Conservation (phyloP, 805 yeast species). For the Monosporozyma siamensis region DNA sequence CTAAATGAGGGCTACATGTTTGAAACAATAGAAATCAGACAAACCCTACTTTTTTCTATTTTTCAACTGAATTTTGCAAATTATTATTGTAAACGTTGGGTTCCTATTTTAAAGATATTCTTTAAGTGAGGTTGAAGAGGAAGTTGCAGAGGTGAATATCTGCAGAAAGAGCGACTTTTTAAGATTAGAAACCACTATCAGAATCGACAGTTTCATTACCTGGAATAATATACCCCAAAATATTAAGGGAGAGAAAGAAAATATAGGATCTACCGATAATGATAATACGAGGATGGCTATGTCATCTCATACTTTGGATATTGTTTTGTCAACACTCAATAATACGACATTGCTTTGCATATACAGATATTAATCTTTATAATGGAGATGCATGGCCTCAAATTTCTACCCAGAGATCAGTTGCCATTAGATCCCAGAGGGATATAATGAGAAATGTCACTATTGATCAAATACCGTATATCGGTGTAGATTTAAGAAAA, state of each 20-base stretch:
- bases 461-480: conserved; percentile 32
- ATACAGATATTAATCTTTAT: background rate
- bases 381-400: conserved; percentile 25
- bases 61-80: no score
- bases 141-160: no score
- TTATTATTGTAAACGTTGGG: no score
- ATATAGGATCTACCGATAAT: no score
- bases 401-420: conserved; percentile 24
- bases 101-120: no score
- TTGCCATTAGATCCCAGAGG: conserved; percentile 39
- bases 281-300: background rate
- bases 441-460: conserved; percentile 36
- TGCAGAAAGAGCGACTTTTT: no score
- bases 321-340: background rate
- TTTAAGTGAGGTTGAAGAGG: no score
- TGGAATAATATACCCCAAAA: no score
- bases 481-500: conserved; percentile 33
- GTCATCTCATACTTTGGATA: no score
- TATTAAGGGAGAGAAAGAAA: no score
- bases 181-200: no score
- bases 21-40: background rate
- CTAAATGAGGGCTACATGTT: background rate
- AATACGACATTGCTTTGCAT: conserved; percentile 1
- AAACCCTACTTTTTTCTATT: background rate
- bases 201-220: no score